A percentile compares a stretch with the other conserved stretches of the same genome.
phyloP scores from a whole-genome alignment of 169 alveolate species.

The Cryptosporidium tyzzeri region DNA sequence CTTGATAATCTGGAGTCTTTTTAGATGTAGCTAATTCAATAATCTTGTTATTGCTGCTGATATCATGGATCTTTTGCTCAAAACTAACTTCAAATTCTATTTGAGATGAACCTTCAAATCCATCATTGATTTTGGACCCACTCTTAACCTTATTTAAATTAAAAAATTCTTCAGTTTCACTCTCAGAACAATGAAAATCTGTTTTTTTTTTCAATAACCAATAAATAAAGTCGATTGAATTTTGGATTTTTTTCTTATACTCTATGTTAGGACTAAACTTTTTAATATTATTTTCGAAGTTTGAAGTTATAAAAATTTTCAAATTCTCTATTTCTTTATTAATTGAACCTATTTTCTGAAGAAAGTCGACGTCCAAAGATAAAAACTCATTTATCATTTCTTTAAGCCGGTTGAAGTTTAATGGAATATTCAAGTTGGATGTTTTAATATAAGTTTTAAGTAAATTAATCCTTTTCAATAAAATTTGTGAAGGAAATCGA shows the following conservation, averaged over 20 bases:
- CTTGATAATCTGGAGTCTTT: neutral
- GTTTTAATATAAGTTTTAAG: neutral
- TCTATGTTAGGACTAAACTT: neutral
- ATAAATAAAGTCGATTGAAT: neutral
- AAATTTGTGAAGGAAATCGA: neutral
- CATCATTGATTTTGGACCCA: neutral
- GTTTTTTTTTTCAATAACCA: neutral
- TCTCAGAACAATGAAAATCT: neutral
- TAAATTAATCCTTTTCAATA: neutral
- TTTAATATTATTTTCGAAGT: neutral
- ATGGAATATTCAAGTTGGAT: neutral
- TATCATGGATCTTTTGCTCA: neutral
- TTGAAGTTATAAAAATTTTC: neutral
- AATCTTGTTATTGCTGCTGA: neutral
- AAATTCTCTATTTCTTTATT: neutral
- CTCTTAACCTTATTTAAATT: neutral
- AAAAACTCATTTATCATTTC: neutral
- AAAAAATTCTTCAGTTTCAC: neutral
- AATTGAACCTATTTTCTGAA: neutral
- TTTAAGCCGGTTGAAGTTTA: neutral
- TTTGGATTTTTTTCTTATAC: neutral
- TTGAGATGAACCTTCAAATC: neutral
- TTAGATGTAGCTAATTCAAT: neutral
- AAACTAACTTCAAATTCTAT: neutral
- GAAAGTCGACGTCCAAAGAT: neutral